These are phyloP conservation scores for Colletotrichum acutatum DNA, from an alignment of 2,329 filamentous ascomycete species.

Conservation along the genomic window DNA sequence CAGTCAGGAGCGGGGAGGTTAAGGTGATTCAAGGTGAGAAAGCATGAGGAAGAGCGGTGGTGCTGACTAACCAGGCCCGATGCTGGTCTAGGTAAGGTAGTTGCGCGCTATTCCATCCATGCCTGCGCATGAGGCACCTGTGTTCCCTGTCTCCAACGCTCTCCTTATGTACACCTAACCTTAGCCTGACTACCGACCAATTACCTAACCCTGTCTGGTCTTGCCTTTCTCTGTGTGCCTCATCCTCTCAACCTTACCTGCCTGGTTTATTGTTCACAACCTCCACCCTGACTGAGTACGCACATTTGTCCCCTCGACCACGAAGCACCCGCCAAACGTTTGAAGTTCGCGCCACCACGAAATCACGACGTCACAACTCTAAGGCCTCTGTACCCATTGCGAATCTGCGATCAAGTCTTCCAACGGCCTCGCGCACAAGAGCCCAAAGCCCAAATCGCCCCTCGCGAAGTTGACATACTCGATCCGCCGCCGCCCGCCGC, in stretches of 20 bases:
- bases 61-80: no score
- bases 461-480: constrained; percentile 4
- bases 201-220: constrained; percentile 3
- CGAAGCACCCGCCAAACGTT: background rate
- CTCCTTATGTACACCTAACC: background rate
- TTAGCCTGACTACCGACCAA: background rate
- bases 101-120: background rate
- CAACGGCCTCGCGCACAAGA: background rate
- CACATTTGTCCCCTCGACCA: background rate
- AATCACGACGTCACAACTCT: background rate
- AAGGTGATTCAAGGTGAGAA: no score
- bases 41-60: no score
- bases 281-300: background rate
- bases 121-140: background rate
- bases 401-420: background rate
- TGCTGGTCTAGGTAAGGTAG: background rate
- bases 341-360: background rate
- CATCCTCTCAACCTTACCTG: constrained; percentile 6
- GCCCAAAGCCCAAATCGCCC: background rate
- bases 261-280: constrained; percentile 3
- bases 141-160: background rate
- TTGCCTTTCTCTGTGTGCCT: constrained; percentile 2
- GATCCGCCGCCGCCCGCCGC: background rate
- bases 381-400: background rate
- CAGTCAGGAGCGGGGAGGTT: no score